Percentiles rank a stretch among this genome's conserved stretches.
phyloP scores from a whole-genome alignment of 768 basidiomycete genomes.

The Leccinum fibrillosum region DNA sequence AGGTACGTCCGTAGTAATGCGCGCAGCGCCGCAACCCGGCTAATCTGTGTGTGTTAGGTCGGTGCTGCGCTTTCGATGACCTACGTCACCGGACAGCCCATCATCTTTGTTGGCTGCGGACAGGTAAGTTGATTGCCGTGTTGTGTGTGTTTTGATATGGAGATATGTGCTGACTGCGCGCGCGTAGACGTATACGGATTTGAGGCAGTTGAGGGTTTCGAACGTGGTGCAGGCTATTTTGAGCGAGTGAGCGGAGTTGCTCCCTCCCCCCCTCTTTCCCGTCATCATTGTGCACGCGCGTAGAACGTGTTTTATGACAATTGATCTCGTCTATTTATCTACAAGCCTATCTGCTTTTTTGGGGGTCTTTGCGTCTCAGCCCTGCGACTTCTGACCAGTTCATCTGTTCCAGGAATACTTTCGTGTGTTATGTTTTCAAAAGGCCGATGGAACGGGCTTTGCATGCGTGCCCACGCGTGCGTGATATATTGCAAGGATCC shows the following conservation, averaged over 20 bases:
- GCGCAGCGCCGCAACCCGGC: background rate
- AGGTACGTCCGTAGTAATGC: constrained; percentile 46
- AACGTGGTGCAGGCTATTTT: constrained; percentile 95
- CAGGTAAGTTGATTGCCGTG: constrained; percentile 56
- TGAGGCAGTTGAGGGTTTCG: constrained; percentile 83
- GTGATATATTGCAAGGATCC: background rate
- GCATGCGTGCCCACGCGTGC: background rate
- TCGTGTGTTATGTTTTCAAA: background rate
- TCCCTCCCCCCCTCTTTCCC: background rate
- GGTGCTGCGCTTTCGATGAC: constrained; percentile 99
- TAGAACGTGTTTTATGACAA: background rate
- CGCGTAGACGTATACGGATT: constrained; percentile 88
- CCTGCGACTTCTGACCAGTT: background rate
- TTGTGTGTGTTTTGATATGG: background rate
- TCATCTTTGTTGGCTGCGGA: constrained; percentile 97
- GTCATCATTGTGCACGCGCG: background rate
- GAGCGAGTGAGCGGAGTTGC: constrained; percentile 35
- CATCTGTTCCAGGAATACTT: background rate
- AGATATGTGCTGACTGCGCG: constrained; percentile 6
- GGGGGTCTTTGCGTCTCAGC: background rate
- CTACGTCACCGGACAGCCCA: constrained; percentile 97
- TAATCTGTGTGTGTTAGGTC: constrained; percentile 51
- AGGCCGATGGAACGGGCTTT: background rate
- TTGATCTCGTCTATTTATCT: background rate
- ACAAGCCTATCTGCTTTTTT: background rate